Base-by-base conservation (phyloP, 2,329 filamentous ascomycete species). In the Coniosporium tulheliwenetii region DNA sequence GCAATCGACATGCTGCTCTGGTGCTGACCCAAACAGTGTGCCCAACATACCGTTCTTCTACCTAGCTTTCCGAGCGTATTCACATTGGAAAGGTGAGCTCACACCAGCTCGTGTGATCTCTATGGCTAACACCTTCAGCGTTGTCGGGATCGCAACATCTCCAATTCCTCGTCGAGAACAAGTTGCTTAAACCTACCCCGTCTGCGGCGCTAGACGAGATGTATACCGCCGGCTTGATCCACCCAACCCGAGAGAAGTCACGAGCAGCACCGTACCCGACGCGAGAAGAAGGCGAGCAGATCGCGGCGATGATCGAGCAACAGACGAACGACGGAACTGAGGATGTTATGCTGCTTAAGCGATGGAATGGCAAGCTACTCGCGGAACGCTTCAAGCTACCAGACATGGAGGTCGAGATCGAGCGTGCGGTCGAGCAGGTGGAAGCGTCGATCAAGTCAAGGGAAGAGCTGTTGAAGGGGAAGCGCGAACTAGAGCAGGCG, bases 41-140 rank as follows among this genome's bases (percentile, higher is more conserved):
- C 87, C 89, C 31, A 95, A 98, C 57, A 68, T 98, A 10, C 91
- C 91, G 13, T 96, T 96, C 68, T 96, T 96, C 67, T 98, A 96
- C 60, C 73, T 96, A 34, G 76, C 75, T 13, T 98, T 93, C 65
- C 75, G 91, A 47, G 81, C 85, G 31, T 19, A 54, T 43, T 60
- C 57, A 35, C 58, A 62, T 44, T 55, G 48, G 56, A 53, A 56
- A 48, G 46, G 44, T 50, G 32, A 41, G 36, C 40, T 34, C 15
- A 15, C 16, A n/a, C 16, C 14, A 10, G 9, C 10, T n/a, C 19
- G 16, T 3, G 8, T 29, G 16, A 14, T 13, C 32, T 36, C 13
- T 10, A n/a, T 40, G 15, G 39, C 39, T 44, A 4, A 32, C 41
- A 33, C 19, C 33, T 4, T 30, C 46, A 64, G 91, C 91, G 40